Evolutionary conservation across 2,329 filamentous ascomycete species (phyloP).

Genomic region (Epichloe scottii): DNA sequence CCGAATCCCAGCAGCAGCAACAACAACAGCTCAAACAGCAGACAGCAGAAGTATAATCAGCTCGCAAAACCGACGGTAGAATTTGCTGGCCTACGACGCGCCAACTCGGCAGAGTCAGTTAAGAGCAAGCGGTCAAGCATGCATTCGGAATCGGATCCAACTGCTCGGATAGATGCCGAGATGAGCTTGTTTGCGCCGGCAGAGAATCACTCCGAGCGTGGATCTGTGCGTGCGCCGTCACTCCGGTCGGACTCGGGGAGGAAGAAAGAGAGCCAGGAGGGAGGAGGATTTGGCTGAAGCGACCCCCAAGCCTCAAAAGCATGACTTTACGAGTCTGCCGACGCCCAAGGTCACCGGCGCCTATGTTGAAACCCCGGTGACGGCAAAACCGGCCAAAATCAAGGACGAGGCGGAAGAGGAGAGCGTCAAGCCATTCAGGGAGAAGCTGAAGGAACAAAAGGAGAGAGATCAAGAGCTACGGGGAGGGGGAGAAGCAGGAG

Average conservation of each 20-base stretch:
- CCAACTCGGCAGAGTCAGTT: slow-evolving; percentile 32
- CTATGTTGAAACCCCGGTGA: slow-evolving; percentile 43
- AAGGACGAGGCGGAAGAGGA: slow-evolving; percentile 4
- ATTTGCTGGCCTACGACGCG: slow-evolving; percentile 32
- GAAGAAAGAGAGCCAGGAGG: slow-evolving; percentile 11
- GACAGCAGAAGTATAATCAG: slow-evolving; percentile 12
- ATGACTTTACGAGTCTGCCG: slow-evolving; percentile 34
- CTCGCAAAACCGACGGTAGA: slow-evolving; percentile 29
- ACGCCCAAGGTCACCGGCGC: slow-evolving; percentile 43
- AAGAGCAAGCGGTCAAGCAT: slow-evolving; percentile 36
- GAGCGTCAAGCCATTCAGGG: slow-evolving; percentile 2
- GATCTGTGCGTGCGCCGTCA: slow-evolving; percentile 39
- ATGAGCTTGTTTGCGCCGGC: slow-evolving; percentile 41
- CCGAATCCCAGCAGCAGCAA: background rate
- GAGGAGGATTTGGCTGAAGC: slow-evolving; percentile 22
- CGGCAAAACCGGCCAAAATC: slow-evolving; percentile 26
- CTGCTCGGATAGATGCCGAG: slow-evolving; percentile 43
- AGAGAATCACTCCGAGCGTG: slow-evolving; percentile 43
- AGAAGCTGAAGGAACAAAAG: slow-evolving; percentile 10
- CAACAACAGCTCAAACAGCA: slow-evolving; percentile 2
- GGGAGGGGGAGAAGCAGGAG: slow-evolving; percentile 1
- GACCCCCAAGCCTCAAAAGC: slow-evolving; percentile 34
- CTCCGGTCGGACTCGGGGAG: slow-evolving; percentile 20
- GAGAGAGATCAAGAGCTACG: slow-evolving; percentile 1
- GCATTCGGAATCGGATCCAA: slow-evolving; percentile 41